Evolutionary conservation across 768 basidiomycete species (phyloP).

Genomic region (Boletus reticulatus): DNA sequence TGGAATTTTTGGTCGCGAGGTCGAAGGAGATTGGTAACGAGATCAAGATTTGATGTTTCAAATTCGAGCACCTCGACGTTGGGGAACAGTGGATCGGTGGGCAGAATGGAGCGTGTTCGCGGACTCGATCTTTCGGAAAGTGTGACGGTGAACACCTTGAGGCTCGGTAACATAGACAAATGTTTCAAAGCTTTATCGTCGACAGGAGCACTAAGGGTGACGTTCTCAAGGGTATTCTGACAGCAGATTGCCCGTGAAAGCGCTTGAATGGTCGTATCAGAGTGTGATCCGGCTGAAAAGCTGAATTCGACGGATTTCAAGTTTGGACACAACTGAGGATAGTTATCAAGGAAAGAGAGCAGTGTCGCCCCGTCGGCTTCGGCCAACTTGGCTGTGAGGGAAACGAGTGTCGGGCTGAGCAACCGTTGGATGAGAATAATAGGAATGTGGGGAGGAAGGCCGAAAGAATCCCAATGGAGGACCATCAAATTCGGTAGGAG

Average conservation of each 20-base stretch:
- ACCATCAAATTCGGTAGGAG: conserved; percentile 9
- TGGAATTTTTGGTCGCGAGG: conserved; percentile 6
- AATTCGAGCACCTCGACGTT: not conserved
- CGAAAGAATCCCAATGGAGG: conserved; percentile 1
- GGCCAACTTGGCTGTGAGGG: not conserved
- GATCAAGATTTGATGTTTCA: not conserved
- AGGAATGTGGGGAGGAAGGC: not conserved
- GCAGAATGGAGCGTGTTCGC: not conserved
- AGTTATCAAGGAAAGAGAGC: conserved; percentile 10
- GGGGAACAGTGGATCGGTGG: not conserved
- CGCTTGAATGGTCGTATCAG: not conserved
- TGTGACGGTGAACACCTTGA: not conserved
- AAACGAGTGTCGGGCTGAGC: conserved; percentile 11
- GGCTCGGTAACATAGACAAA: conserved; percentile 6
- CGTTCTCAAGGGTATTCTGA: not conserved
- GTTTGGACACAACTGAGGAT: not conserved
- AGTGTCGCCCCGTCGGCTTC: conserved; percentile 6
- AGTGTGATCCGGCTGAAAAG: not conserved
- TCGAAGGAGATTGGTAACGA: conserved; percentile 8
- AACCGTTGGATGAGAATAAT: conserved; percentile 6
- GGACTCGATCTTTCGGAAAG: not conserved
- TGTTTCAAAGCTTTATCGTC: conserved; percentile 1
- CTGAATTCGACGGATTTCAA: conserved; percentile 1
- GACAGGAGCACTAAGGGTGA: not conserved
- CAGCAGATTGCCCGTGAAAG: conserved; percentile 7